Percentiles rank a stretch among this genome's conserved stretches.
phyloP scores from a whole-genome alignment of 2,329 filamentous ascomycete species.

The Ophiosphaerella herpotricha region DNA sequence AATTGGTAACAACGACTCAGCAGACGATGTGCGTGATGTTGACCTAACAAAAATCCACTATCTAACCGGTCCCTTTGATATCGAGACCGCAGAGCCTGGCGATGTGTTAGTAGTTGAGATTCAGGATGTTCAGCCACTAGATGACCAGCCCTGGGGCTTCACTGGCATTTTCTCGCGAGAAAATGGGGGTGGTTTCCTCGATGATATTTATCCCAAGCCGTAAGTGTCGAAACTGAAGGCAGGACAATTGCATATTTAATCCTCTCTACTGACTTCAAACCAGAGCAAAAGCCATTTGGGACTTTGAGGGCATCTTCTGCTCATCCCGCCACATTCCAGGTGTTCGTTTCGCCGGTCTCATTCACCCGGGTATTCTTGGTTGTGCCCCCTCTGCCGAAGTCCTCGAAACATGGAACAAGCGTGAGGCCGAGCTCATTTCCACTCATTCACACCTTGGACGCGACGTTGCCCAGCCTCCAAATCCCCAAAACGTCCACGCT shows the following conservation, averaged over 20 bases:
- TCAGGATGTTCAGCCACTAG: constrained; percentile 87
- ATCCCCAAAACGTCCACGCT: constrained; percentile 73
- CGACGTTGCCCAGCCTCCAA: constrained; percentile 77
- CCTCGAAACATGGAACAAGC: constrained; percentile 79
- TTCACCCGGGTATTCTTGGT: constrained; percentile 89
- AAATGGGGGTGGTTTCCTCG: constrained; percentile 87
- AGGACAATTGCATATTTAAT: no score
- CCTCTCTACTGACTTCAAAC: not conserved
- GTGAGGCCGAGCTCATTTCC: constrained; percentile 79
- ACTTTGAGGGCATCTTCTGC: constrained; percentile 79
- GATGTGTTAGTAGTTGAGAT: constrained; percentile 88
- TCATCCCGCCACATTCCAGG: constrained; percentile 74
- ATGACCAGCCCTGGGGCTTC: constrained; percentile 88
- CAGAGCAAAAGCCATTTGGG: constrained; percentile 76
- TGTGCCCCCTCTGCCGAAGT: constrained; percentile 82
- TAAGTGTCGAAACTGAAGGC: constrained; percentile 47
- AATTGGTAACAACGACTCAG: constrained; percentile 85
- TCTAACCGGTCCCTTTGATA: constrained; percentile 84
- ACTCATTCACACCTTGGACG: constrained; percentile 63
- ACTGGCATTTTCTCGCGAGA: constrained; percentile 78
- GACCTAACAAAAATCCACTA: constrained; percentile 87
- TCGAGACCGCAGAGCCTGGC: constrained; percentile 81
- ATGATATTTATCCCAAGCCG: constrained; percentile 84
- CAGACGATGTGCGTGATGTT: constrained; percentile 84
- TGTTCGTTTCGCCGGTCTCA: constrained; percentile 85